phyloP scores from a whole-genome alignment of 2,329 filamentous ascomycete genomes.

The Aspergillus sp. region DNA sequence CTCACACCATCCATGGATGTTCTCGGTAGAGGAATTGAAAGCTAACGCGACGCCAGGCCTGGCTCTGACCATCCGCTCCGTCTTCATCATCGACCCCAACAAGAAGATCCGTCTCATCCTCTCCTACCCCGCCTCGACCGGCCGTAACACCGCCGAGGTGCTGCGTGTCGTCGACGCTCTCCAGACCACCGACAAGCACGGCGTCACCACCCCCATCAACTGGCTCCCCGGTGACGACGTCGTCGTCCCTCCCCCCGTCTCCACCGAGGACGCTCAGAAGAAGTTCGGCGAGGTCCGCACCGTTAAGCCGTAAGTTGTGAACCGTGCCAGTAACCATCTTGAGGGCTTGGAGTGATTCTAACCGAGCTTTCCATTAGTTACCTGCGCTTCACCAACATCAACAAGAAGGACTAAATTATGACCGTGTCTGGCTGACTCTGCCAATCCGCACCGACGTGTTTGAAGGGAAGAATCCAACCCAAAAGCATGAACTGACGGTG shows the following conservation, averaged over 20 bases:
- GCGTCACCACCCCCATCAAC: constrained; percentile 85
- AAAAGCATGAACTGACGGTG: not conserved
- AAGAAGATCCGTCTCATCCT: constrained; percentile 94
- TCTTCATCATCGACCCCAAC: constrained; percentile 92
- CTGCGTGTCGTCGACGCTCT: constrained; percentile 78
- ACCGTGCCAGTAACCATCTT: not conserved
- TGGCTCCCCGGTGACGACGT: constrained; percentile 89
- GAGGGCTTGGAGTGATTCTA: not conserved
- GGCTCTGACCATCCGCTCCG: constrained; percentile 90
- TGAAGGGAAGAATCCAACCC: not conserved
- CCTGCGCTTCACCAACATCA: constrained; percentile 38
- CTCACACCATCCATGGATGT: no score
- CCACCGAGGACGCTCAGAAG: constrained; percentile 81
- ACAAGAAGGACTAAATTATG: constrained; percentile 32
- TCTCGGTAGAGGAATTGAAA: no score
- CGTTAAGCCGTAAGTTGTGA: constrained; percentile 54
- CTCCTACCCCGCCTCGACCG: constrained; percentile 88
- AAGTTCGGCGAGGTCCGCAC: constrained; percentile 74
- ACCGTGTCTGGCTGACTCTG: not conserved
- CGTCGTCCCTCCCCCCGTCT: constrained; percentile 81
- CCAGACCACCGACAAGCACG: constrained; percentile 85
- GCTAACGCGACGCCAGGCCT: constrained; percentile 44
- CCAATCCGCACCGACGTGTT: not conserved
- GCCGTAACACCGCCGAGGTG: constrained; percentile 78
- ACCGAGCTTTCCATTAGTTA: constrained; percentile 25